A percentile compares a stretch with the other conserved stretches of the same genome.
phyloP scores from a whole-genome alignment of 2,329 filamentous ascomycete genomes.

The Nigrospora osmanthi region DNA sequence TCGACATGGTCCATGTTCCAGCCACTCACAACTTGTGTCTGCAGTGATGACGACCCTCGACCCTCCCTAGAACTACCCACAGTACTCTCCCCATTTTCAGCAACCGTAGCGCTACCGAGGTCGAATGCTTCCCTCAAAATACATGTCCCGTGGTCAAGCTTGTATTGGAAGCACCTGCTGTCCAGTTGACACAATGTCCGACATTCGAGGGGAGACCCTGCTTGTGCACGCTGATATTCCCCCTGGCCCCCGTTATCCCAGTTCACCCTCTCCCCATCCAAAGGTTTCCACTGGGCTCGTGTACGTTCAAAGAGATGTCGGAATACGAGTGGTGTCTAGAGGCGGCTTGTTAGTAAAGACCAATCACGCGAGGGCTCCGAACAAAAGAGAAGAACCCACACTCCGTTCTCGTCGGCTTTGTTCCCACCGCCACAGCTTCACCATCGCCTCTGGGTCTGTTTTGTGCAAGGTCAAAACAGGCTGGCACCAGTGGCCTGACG shows the following conservation, averaged over 20 bases:
- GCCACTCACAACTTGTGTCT: not conserved
- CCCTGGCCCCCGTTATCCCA: conserved; percentile 5
- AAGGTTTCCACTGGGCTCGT: not conserved
- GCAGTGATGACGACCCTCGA: not conserved
- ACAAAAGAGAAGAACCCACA: conserved; percentile 14
- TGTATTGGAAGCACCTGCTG: conserved; percentile 12
- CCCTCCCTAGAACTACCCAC: no score
- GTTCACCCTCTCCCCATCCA: not conserved
- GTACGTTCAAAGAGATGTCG: conserved; percentile 23
- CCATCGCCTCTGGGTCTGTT: conserved; percentile 37
- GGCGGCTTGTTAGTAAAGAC: not conserved
- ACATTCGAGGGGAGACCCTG: conserved; percentile 7
- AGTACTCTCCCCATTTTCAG: not conserved
- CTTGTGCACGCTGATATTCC: not conserved
- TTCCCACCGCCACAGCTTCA: conserved; percentile 38
- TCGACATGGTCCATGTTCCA: conserved; percentile 1
- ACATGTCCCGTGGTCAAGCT: conserved; percentile 11
- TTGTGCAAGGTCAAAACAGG: conserved; percentile 42
- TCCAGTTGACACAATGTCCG: conserved; percentile 9
- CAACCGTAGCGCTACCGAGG: not conserved
- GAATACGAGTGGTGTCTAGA: conserved; percentile 26
- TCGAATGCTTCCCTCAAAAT: conserved; percentile 6
- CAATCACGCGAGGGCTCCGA: not conserved
- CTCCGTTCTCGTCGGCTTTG: conserved; percentile 20
- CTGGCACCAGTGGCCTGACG: conserved; percentile 41